phyloP scores from a whole-genome alignment of 2,329 filamentous ascomycete species.

The Xylaria sp. region DNA sequence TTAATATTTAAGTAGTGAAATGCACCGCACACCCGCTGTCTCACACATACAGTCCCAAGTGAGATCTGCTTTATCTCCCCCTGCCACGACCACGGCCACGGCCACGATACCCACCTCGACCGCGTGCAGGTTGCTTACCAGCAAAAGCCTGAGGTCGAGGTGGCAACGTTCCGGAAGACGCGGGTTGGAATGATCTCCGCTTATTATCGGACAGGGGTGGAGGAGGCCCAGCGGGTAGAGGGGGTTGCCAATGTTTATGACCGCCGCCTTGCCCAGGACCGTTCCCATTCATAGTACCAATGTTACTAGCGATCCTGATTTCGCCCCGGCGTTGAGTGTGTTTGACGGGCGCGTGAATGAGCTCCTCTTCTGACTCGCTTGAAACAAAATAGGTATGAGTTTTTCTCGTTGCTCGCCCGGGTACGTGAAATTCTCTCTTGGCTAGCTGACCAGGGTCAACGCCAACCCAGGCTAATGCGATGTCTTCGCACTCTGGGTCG shows the following conservation, averaged over 20 bases:
- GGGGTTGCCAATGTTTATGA: slow-evolving; percentile 40
- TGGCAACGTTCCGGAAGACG: slow-evolving; percentile 42
- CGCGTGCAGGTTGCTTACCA: slow-evolving; percentile 26
- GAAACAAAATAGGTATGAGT: slow-evolving; percentile 50
- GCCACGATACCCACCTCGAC: slow-evolving; percentile 51
- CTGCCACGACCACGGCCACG: slow-evolving; percentile 39
- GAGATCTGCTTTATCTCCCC: slow-evolving; percentile 27
- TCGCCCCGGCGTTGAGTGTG: slow-evolving; percentile 39
- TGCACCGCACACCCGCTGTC: too few species aligned
- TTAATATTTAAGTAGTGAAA: too few species aligned
- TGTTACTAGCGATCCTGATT: slow-evolving; percentile 49
- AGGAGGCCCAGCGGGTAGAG: slow-evolving; percentile 44
- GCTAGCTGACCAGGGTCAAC: slow-evolving; percentile 26
- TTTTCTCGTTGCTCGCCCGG: slow-evolving; percentile 44
- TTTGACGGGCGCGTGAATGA: slow-evolving; percentile 46
- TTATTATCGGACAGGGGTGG: slow-evolving; percentile 30
- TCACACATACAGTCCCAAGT: too few species aligned
- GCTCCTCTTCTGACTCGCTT: slow-evolving; percentile 50
- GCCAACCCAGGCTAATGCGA: slow-evolving; percentile 52
- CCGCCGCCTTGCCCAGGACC: slow-evolving; percentile 22
- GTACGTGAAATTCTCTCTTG: slow-evolving; percentile 44
- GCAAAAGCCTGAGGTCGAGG: slow-evolving; percentile 39
- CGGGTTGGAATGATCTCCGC: slow-evolving; percentile 34
- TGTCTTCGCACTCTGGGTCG: slow-evolving; percentile 56
- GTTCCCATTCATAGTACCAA: slow-evolving; percentile 35